phyloP scores from a whole-genome alignment of 352 stramenopile genomes.

The Phytophthora cajani region DNA sequence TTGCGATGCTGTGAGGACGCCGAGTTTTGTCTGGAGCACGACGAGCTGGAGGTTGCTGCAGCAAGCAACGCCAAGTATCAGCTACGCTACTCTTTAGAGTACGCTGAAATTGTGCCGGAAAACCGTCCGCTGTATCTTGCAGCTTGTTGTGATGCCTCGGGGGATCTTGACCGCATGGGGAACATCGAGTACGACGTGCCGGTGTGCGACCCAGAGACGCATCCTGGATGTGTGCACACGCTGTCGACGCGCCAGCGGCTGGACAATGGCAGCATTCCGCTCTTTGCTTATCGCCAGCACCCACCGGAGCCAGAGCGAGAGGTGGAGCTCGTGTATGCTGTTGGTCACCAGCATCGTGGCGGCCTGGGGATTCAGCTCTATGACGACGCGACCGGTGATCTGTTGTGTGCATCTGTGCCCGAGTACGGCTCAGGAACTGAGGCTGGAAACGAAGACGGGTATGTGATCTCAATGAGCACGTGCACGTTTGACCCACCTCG shows the following conservation, averaged over 20 bases:
- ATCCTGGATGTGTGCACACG: slow-evolving; percentile 82
- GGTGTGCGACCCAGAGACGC: slow-evolving; percentile 60
- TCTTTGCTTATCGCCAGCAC: slow-evolving; percentile 34
- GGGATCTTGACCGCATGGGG: slow-evolving; percentile 61
- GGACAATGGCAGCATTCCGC: slow-evolving; percentile 42
- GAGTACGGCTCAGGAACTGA: slow-evolving; percentile 66
- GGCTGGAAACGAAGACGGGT: slow-evolving; percentile 74
- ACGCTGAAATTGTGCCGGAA: slow-evolving; percentile 57
- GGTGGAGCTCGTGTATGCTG: slow-evolving; percentile 81
- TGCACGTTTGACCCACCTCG: slow-evolving; percentile 79
- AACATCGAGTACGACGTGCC: slow-evolving; percentile 87
- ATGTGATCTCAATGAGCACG: slow-evolving; percentile 75
- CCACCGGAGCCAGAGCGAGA: slow-evolving; percentile 43
- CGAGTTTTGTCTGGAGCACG: slow-evolving; percentile 72
- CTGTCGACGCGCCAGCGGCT: slow-evolving; percentile 72
- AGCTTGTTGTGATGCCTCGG: slow-evolving; percentile 76
- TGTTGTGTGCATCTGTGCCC: slow-evolving; percentile 71
- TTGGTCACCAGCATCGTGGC: slow-evolving; percentile 80
- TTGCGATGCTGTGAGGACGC: slow-evolving; percentile 79
- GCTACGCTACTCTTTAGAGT: slow-evolving; percentile 82
- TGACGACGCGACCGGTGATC: slow-evolving; percentile 68
- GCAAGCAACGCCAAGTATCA: slow-evolving; percentile 53
- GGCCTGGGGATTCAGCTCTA: slow-evolving; percentile 79
- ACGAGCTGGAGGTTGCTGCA: slow-evolving; percentile 42
- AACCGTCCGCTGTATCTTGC: slow-evolving; percentile 74